Evolutionary conservation across 306 rosid species (phyloP).

Genomic region (Cucurbita argyrosperma): DNA sequence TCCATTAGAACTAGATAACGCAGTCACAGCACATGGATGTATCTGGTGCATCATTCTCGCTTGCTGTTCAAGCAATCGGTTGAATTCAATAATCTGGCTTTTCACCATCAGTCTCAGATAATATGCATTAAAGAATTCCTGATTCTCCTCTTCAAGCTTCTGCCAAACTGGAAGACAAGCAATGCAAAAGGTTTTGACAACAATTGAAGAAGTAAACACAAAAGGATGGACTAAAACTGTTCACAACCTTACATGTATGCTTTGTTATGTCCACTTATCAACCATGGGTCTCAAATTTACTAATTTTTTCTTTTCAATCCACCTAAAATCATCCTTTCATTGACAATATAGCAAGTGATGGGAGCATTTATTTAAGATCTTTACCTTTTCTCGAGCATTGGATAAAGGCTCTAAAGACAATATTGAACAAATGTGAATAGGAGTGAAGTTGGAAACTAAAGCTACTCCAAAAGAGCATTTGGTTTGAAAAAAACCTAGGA

Average conservation of each 20-base stretch:
- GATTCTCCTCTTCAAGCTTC: conserved; percentile 88
- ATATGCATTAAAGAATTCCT: conserved; percentile 76
- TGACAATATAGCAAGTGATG: neutral
- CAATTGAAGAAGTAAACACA: neutral
- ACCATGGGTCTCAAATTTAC: neutral
- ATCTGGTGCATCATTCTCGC: conserved; percentile 45
- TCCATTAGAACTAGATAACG: conserved; percentile 56
- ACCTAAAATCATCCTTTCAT: neutral
- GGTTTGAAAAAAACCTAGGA: neutral
- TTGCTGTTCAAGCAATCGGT: conserved; percentile 73
- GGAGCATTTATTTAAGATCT: neutral
- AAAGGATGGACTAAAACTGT: neutral
- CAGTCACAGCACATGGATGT: conserved; percentile 34
- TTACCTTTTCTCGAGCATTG: neutral
- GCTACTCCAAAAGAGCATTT: neutral
- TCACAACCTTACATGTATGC: neutral
- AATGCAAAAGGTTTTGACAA: neutral
- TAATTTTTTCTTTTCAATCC: neutral
- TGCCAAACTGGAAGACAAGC: conserved; percentile 66
- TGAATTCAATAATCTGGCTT: conserved; percentile 73
- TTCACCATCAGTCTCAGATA: conserved; percentile 67
- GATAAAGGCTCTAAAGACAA: neutral
- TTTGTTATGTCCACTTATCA: neutral
- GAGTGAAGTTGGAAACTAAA: neutral
- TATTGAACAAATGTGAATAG: neutral